Evolutionary conservation across 331 rosid genomes (phyloP).

Genomic region (Cydonia oblonga): DNA sequence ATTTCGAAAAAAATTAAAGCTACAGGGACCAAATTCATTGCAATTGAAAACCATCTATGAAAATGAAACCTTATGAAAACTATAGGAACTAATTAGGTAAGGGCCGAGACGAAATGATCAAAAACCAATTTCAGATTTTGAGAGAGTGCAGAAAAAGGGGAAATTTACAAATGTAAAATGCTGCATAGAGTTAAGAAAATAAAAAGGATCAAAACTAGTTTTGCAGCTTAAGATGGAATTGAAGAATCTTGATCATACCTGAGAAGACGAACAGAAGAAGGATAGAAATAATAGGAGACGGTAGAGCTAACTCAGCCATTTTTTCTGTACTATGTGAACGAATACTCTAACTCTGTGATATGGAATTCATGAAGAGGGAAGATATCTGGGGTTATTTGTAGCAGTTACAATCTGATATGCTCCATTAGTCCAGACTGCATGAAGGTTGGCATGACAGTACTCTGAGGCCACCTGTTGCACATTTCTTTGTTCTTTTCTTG

Average conservation of each 20-base stretch:
- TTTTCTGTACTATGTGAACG: background rate
- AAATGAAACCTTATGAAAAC: background rate
- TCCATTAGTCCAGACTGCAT: background rate
- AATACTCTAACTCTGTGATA: background rate
- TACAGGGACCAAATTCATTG: background rate
- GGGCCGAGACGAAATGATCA: too few species aligned
- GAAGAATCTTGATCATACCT: background rate
- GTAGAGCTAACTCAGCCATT: background rate
- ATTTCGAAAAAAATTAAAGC: background rate
- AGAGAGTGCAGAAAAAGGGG: background rate
- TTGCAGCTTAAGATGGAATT: background rate
- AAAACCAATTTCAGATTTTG: too few species aligned
- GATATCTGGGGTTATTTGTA: background rate
- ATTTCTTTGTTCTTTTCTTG: background rate
- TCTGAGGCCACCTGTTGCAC: background rate
- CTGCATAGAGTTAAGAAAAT: background rate
- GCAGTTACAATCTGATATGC: background rate
- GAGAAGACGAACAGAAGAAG: background rate
- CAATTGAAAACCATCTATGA: background rate
- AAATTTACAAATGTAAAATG: background rate
- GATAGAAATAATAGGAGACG: background rate
- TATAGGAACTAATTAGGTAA: background rate
- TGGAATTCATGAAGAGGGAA: background rate
- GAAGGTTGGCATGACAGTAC: background rate
- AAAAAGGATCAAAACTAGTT: background rate